Evolutionary conservation across 2,329 filamentous ascomycete species (phyloP), one percentile per base, ranked within the genome.

Genomic region (Thelonectria blattea): DNA sequence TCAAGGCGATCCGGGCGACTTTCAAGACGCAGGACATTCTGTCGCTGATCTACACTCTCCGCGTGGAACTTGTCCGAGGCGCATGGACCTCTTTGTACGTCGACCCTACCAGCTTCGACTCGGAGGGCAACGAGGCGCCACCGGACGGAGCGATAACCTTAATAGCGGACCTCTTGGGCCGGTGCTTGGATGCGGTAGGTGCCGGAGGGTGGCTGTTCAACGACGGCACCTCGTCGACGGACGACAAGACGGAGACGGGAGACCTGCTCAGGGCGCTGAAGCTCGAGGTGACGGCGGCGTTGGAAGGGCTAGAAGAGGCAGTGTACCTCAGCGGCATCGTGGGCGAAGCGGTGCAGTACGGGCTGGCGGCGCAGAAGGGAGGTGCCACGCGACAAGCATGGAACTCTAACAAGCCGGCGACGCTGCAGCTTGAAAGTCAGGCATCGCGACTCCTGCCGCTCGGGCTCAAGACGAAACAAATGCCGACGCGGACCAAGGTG

Each of bases 51-150:
- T 85, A 90, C 65, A 80, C 93, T 6, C 81, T 94, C 30, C 87
- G 91, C 57, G 82, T 89, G 64, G 90, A 93, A 76, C 81, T 94
- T 47, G 85, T 88, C 52, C 86, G 88, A 65, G 91, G 91, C 58
- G 88, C 88, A 32, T 94, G 91, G 91, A 92, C 89, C 0, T 85
- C 87, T 17, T 82, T 85, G 20, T 92, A 93, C 73, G 77, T 91
- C 39, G 89, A 91, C 67, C 75, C 78, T 11, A 82, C 83, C 15
- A 75, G 79, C 52, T 77, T 81, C 30, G 81, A 84, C 49, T 64
- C 71, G 1, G 76, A 77, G 56, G 71, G 72, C 48, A 74, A 74
- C 59, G 76, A 78, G 22, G 68, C 75, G 20, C 85, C 87, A 0
- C 85, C 88, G 18, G 88, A 92, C 68, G 85, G 86, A 51, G 86